A percentile compares a stretch with the other conserved stretches of the same genome.
Evolutionary conservation across 176 grass and related monocot species (phyloP).

Genomic region (Zoysia japonica): DNA sequence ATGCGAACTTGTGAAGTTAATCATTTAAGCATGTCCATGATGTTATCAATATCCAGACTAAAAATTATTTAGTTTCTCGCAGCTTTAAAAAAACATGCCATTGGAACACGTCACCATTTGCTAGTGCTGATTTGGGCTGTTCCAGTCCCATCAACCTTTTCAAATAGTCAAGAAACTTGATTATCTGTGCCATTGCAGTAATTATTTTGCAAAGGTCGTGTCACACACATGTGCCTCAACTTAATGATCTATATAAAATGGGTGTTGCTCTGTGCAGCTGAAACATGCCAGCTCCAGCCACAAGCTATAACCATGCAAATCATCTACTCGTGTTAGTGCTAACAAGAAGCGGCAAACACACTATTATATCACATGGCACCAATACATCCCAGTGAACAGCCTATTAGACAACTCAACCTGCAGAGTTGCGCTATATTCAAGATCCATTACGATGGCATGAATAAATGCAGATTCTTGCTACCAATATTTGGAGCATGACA

Average conservation of each 20-base stretch:
- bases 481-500: conserved; percentile 37
- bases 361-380: background rate
- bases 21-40: background rate
- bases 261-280: background rate
- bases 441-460: background rate
- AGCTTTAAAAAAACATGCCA: no score
- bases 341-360: conserved; percentile 6
- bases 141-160: no score
- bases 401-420: background rate
- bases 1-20: background rate
- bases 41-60: no score
- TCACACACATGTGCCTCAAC: background rate
- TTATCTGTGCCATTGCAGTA: no score
- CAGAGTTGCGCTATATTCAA: background rate
- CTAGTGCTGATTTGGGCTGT: no score
- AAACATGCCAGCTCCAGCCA: conserved; percentile 20
- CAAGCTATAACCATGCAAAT: background rate
- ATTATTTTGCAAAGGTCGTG: no score
- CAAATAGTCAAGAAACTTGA: no score
- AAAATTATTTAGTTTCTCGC: no score
- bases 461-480: conserved; percentile 36
- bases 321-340: background rate
- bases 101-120: no score
- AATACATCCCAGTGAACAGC: conserved; percentile 23
- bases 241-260: background rate